A percentile compares a stretch with the other conserved stretches of the same genome.
Conservation (phyloP, 495 filamentous ascomycete genomes). For the Penicillium odoratum region DNA sequence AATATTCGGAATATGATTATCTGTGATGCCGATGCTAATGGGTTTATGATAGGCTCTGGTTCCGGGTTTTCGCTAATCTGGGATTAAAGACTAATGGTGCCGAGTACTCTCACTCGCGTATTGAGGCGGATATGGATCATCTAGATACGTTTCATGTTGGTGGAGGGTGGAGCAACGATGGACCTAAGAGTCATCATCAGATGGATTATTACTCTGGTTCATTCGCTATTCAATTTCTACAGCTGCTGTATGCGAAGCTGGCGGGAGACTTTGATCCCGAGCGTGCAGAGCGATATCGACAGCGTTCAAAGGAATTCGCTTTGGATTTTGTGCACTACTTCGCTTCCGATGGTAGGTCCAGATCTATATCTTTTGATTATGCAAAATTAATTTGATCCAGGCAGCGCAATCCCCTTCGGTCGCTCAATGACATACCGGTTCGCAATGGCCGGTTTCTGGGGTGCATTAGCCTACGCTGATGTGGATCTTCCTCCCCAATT, state of each 20-base stretch:
- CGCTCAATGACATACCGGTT: conserved; percentile 76
- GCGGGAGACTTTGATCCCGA: conserved; percentile 66
- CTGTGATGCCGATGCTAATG: neutral
- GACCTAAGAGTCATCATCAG: conserved; percentile 71
- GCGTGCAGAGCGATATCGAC: conserved; percentile 67
- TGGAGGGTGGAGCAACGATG: conserved; percentile 78
- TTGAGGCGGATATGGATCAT: conserved; percentile 73
- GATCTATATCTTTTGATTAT: neutral
- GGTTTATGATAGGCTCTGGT: conserved; percentile 56
- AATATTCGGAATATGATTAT: neutral
- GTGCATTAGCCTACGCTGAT: conserved; percentile 70
- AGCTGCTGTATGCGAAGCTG: conserved; percentile 42
- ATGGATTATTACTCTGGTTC: conserved; percentile 79
- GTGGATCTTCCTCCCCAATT: conserved; percentile 68
- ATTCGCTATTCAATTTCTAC: conserved; percentile 9
- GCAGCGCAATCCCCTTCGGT: conserved; percentile 68
- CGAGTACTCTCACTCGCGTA: conserved; percentile 60
- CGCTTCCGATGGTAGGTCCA: conserved; percentile 54
- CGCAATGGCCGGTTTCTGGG: conserved; percentile 82
- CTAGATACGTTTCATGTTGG: conserved; percentile 78
- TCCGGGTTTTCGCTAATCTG: conserved; percentile 79
- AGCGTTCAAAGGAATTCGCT: conserved; percentile 63
- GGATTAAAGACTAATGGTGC: conserved; percentile 71
- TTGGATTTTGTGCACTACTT: conserved; percentile 75
- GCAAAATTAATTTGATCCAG: conserved; percentile 5